Evolutionary conservation across 371 early-diverging fungal species (phyloP).

Genomic region (Lichtheimia ornata): DNA sequence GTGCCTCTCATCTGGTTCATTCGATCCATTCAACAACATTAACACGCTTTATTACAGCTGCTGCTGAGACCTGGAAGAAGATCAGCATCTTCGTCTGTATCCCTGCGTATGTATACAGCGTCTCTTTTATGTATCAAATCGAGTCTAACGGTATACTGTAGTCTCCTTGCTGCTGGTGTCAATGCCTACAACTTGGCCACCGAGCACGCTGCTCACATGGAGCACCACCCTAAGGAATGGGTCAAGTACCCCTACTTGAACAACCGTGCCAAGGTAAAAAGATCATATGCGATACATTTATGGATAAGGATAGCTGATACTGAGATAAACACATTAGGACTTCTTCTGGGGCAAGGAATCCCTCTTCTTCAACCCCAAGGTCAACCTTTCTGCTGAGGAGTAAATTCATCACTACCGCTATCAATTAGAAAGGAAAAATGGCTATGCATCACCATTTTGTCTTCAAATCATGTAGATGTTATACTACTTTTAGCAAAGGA

Average conservation of each 20-base stretch:
- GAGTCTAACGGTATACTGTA: conserved; percentile 4
- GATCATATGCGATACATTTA: background rate
- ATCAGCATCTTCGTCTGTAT: conserved; percentile 48
- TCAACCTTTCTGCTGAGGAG: conserved; percentile 45
- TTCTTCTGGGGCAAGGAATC: conserved; percentile 56
- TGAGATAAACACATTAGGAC: conserved; percentile 13
- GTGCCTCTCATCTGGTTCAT: background rate
- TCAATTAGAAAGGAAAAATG: no score
- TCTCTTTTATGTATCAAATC: background rate
- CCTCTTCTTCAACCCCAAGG: conserved; percentile 53
- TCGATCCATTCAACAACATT: background rate
- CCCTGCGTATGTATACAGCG: conserved; percentile 40
- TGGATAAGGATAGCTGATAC: background rate
- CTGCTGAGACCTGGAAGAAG: conserved; percentile 56
- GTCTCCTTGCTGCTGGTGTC: conserved; percentile 42
- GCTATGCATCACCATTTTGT: no score
- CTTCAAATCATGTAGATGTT: no score
- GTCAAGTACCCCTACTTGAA: conserved; percentile 51
- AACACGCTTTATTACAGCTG: conserved; percentile 22
- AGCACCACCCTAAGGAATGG: conserved; percentile 44
- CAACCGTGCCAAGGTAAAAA: conserved; percentile 35
- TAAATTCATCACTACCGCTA: background rate
- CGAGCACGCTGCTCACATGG: conserved; percentile 40
- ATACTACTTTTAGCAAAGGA: no score
- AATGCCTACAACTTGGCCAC: conserved; percentile 48